Evolutionary conservation across 225 moss, liverwort and hornwort genomes (phyloP), one percentile per base, ranked within the genome.

Genomic region (Rhytidiadelphus loreus): DNA sequence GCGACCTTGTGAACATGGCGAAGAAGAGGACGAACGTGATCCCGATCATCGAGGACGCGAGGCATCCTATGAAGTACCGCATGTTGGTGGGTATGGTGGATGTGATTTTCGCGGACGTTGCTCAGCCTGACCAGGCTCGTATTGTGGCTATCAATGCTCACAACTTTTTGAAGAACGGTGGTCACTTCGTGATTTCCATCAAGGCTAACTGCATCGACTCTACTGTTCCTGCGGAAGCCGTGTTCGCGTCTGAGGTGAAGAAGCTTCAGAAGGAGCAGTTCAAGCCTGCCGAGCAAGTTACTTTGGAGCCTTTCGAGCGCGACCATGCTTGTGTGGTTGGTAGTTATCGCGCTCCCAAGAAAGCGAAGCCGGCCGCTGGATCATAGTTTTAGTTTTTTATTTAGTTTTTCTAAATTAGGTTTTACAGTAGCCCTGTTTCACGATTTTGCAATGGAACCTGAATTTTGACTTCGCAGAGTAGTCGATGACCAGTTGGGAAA

Each of bases 1-100:
- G 96, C 16, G 98, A 96, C 86, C 88, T 96, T 35, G 98, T 98
- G 76, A 96, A 96, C 88, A 96, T 96, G 96, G 96, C 96, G 39
- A 96, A 98, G 94, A 98, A 96, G 85, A 88, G 96, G 12, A 98
- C 98, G 1, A 98, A 98, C 57, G 91, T 98, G 4, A 98, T 98
- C 48, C 98, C 96, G 48, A 98, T 96, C 35, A 96, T 98, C 48
- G 98, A 98, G 85, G 96, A 98, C 73, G 98, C 98, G 9, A 78
- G 98, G 25, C 96, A 98, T 48, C 98, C 96, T 0, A 93, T 96
- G 91, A 94, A 96, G 75, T 98, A 96, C 83, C 96, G 98, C 4
- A 96, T 98, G 96, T 89, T 98, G 61, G 96, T 98, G 77, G 96
- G 98, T 52, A 98, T 98, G 98, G 98, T 98, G 72, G 98, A 98